These are phyloP conservation scores for Gracilariopsis chorda DNA, from an alignment of 23 red algal species.

Conservation along the genomic window DNA sequence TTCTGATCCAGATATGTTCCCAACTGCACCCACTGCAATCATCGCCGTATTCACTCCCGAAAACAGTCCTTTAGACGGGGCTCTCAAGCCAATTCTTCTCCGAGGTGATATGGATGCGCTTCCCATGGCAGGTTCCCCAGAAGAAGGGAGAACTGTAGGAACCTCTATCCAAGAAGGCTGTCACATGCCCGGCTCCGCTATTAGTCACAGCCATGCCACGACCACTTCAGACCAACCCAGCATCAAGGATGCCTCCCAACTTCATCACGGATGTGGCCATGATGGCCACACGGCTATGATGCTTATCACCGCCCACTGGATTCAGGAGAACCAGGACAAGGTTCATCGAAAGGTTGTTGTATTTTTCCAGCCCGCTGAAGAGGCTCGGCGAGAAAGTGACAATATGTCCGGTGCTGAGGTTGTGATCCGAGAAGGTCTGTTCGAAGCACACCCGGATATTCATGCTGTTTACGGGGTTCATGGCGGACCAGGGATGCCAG, in stretches of 20 bases:
- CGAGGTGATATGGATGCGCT: too few relatives aligned
- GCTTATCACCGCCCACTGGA: not conserved
- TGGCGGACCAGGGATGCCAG: not conserved
- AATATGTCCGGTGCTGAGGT: not conserved
- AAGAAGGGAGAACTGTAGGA: not conserved
- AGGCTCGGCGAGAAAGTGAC: not conserved
- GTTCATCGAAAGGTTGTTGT: not conserved
- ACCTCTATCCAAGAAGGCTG: not conserved
- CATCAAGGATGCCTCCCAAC: not conserved
- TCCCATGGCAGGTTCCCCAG: too few relatives aligned
- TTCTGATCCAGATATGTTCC: not conserved
- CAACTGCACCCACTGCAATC: not conserved
- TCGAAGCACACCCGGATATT: not conserved
- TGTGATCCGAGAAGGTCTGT: not conserved
- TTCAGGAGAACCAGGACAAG: not conserved
- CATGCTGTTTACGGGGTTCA: not conserved
- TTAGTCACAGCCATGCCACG: not conserved
- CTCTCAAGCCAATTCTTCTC: too few relatives aligned
- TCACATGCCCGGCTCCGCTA: not conserved
- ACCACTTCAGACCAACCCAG: not conserved
- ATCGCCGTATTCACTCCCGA: not conserved
- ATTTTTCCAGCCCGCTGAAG: constrained; percentile 11
- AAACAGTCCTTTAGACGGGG: not conserved
- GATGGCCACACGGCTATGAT: not conserved
- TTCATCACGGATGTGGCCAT: constrained; percentile 3